Conservation (phyloP, 208 protist species). For the Trypanosoma melophagium region DNA sequence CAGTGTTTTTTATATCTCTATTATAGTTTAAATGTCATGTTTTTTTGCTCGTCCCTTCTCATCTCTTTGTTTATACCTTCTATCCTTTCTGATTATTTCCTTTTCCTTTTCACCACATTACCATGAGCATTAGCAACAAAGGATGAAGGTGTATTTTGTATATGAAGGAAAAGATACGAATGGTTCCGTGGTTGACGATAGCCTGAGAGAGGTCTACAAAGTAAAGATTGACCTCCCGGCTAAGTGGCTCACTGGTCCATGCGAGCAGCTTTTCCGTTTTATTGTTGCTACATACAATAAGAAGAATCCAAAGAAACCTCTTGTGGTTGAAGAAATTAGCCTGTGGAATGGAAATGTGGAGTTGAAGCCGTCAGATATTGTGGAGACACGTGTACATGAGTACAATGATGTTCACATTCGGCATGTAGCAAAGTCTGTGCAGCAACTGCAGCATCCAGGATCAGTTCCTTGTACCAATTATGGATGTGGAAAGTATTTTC, state of each 20-base stretch:
- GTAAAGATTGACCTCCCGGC: slow-evolving; percentile 49
- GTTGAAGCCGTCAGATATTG: slow-evolving; percentile 41
- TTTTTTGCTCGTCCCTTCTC: no score
- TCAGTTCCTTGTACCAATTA: slow-evolving; percentile 75
- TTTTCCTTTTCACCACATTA: not conserved
- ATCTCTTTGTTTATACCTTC: not conserved
- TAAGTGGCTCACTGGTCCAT: slow-evolving; percentile 41
- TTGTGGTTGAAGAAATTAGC: slow-evolving; percentile 41
- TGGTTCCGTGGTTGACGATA: slow-evolving; percentile 28
- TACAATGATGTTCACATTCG: slow-evolving; percentile 78
- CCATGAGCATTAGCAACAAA: not conserved
- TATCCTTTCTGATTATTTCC: slow-evolving; percentile 3
- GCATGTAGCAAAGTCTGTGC: slow-evolving; percentile 35
- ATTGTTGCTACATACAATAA: slow-evolving; percentile 42
- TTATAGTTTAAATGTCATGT: no score
- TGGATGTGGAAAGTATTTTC: slow-evolving; percentile 74
- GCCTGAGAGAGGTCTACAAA: slow-evolving; percentile 46
- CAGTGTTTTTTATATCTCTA: no score
- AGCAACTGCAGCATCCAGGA: slow-evolving; percentile 30
- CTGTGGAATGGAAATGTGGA: slow-evolving; percentile 57
- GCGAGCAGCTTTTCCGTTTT: slow-evolving; percentile 35
- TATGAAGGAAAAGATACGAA: slow-evolving; percentile 62
- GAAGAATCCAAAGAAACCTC: slow-evolving; percentile 23
- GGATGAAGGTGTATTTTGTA: slow-evolving; percentile 76
- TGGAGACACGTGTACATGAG: slow-evolving; percentile 49